Percentiles rank a stretch among this genome's conserved stretches.
Conservation (phyloP, 1,284 basidiomycete species). For the Retiboletus fuscus region DNA sequence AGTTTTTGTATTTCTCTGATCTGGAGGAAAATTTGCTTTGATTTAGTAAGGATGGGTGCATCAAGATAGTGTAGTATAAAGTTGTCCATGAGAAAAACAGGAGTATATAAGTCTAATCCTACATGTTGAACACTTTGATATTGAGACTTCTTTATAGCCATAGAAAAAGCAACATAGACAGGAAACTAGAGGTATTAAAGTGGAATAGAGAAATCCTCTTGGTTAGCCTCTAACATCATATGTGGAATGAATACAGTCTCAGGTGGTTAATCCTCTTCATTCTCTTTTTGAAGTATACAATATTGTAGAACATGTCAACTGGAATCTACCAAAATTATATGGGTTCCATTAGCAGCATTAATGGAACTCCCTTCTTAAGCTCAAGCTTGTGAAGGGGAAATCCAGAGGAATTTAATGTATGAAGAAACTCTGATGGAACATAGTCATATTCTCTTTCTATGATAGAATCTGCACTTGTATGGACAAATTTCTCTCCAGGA, state of each 20-base stretch:
- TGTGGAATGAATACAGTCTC: background rate
- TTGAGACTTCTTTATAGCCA: background rate
- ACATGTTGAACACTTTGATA: slow-evolving; percentile 1
- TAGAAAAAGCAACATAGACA: background rate
- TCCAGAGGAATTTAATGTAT: too few species aligned
- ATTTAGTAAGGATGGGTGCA: too few species aligned
- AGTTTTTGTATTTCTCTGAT: too few species aligned
- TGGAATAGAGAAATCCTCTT: background rate
- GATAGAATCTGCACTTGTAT: too few species aligned
- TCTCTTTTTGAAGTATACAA: too few species aligned
- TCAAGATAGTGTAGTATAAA: background rate
- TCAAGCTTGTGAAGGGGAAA: too few species aligned
- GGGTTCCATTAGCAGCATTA: background rate
- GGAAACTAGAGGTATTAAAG: background rate
- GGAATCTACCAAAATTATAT: background rate
- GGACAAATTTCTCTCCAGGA: too few species aligned
- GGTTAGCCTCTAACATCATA: slow-evolving; percentile 1
- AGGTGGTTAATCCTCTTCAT: background rate
- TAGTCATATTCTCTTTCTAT: too few species aligned
- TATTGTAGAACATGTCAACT: too few species aligned
- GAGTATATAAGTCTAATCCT: slow-evolving; percentile 5
- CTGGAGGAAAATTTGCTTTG: too few species aligned
- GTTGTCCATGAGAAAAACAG: background rate
- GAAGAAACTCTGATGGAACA: too few species aligned
- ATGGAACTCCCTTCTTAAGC: too few species aligned